Evolutionary conservation across 2,329 filamentous ascomycete species (phyloP), one percentile per base, ranked within the genome.

Genomic region (Fusarium longipes): DNA sequence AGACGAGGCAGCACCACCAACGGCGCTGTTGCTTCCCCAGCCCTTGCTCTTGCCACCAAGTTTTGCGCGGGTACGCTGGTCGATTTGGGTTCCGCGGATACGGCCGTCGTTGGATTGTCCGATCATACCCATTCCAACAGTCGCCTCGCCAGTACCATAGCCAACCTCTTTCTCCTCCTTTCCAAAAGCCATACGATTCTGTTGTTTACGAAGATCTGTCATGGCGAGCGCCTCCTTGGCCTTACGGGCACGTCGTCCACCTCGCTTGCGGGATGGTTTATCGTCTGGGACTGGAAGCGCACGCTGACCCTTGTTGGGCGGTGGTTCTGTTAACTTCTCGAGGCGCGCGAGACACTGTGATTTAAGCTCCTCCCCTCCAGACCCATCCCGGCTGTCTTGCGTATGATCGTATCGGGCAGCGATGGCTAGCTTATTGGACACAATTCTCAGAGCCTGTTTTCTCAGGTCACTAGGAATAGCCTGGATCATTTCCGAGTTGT

Each of bases 201-300:
- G 96, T 6, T 93, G 93, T 78, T 98, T 97, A 68, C 94, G 90
- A 29, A 99, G 83, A 55, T 99, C 96, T 0, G 96, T 99, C 93
- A 97, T 97, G 62, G 96, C 95, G 8, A 93, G 93, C 6, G 95
- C 94, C 79, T 97, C 96, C 85, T 99, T 99, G 62, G 95, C 95
- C 79, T 97, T 97, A 57, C 96, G 85, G 14, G 94, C 96, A 68
- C 93, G 86, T 55, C 95, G 86, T 50, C 96, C 96, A 78, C 96
- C 96, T 68, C 96, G 91, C 78, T 99, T 99, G 32, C 94, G 86
- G 1, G 92, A 89, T 2, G 93, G 96, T 78, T 98, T 99, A 79
- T 99, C 96, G 75, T 98, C 96, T 1, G 96, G 96, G 0, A 93
- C 92, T 1, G 95, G 95, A 0, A 98, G 86, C 1, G 96, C 96